These are phyloP conservation scores for Pterocarpus macrocarpus DNA, from an alignment of 306 rosid genomes.

Conservation along the genomic window DNA sequence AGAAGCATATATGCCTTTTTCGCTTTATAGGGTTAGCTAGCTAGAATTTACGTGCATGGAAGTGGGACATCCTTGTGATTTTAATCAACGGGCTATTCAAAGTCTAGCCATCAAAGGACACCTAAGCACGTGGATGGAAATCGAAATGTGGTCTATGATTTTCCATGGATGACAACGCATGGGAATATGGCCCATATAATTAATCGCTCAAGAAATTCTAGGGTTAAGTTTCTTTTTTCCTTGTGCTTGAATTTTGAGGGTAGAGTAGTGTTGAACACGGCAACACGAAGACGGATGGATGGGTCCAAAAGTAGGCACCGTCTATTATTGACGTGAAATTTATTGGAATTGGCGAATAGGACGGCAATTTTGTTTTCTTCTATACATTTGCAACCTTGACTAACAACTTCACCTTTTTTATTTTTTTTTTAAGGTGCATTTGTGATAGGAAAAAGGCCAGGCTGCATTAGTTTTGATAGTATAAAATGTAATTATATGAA, in stretches of 20 bases:
- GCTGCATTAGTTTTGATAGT: too few species aligned
- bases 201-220: constrained; percentile 40
- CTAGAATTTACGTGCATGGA: constrained; percentile 57
- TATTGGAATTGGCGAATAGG: constrained; percentile 48
- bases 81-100: background rate
- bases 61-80: constrained; percentile 43
- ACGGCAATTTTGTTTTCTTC: constrained; percentile 47
- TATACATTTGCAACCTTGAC: constrained; percentile 46
- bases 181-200: constrained; percentile 36
- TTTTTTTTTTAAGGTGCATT: too few species aligned
- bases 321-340: constrained; percentile 57
- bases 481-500: too few species aligned
- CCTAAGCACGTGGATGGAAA: background rate
- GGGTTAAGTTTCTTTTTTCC: constrained; percentile 28
- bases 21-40: background rate
- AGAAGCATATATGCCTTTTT: constrained; percentile 16
- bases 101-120: constrained; percentile 24
- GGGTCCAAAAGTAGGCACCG: constrained; percentile 82
- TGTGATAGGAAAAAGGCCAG: too few species aligned
- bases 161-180: constrained; percentile 42
- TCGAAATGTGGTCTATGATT: constrained; percentile 17
- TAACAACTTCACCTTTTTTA: too few species aligned
- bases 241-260: constrained; percentile 47
- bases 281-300: constrained; percentile 40
- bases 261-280: constrained; percentile 63